Percentiles rank a stretch among this genome's conserved stretches.
Conservation (phyloP, 2,329 filamentous ascomycete species). For the Epichloe coenophiala region DNA sequence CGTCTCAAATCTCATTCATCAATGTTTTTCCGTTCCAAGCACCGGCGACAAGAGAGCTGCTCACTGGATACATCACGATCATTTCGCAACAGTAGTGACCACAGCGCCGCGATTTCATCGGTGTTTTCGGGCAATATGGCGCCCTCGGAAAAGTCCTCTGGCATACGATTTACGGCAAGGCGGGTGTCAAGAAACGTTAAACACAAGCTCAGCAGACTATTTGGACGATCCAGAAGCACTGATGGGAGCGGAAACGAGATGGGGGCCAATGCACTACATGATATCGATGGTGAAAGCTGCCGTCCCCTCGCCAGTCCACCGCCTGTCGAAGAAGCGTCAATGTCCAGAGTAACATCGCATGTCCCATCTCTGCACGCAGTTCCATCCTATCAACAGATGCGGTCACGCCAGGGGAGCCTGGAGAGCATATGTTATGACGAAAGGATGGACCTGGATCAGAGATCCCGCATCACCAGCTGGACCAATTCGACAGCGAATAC, state of each 20-base stretch:
- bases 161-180: slow-evolving; percentile 38
- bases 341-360: slow-evolving; percentile 35
- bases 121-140: slow-evolving; percentile 14
- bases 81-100: slow-evolving; percentile 32
- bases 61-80: slow-evolving; percentile 32
- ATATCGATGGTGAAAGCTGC: slow-evolving; percentile 17
- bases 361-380: slow-evolving; percentile 37
- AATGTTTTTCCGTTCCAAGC: slow-evolving; percentile 27
- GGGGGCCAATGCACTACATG: slow-evolving; percentile 6
- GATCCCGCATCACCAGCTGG: slow-evolving; percentile 62
- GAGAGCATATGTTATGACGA: slow-evolving; percentile 32
- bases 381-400: slow-evolving; percentile 30
- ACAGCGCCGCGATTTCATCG: slow-evolving; percentile 20
- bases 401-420: slow-evolving; percentile 41
- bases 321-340: slow-evolving; percentile 26
- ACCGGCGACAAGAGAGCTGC: slow-evolving; percentile 18
- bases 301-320: slow-evolving; percentile 20
- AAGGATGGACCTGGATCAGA: slow-evolving; percentile 31
- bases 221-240: slow-evolving; percentile 15
- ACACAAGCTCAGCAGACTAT: slow-evolving; percentile 39
- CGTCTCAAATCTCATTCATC: slow-evolving; percentile 28
- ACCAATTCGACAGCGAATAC: slow-evolving; percentile 47
- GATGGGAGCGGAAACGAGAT: slow-evolving; percentile 6
- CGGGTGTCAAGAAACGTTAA: slow-evolving; percentile 50
- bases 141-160: slow-evolving; percentile 14